Base-by-base conservation (phyloP, 192 early-diverging fungal genomes). In the Backusella morwellensis region DNA sequence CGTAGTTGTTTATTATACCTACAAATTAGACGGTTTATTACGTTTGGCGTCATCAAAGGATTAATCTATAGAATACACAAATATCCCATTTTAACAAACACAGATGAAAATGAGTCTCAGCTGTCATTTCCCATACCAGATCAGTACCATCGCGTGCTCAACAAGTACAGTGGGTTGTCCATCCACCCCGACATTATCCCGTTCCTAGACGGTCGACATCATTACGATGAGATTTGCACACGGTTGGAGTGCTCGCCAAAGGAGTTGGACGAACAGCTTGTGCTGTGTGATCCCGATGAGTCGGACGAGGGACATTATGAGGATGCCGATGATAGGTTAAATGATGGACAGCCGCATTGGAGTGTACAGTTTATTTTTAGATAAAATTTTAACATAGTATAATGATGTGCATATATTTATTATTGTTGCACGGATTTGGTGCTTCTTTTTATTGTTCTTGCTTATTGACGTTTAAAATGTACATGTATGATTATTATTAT, bases 11-110 rank as follows among this genome's bases (percentile, higher is more conserved):
- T 32, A 32, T 3, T 40, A 40, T 40, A 3, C 38, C 38, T 32
- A 29, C 15, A 14, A 12, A 32, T 7, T 73, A 95, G 97, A 32
- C 90, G 97, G 17, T 93, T 99, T 69, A 89, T 99, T 15, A 86
- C 95, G 0, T 99, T 95, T 89, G 98, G 97, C 3, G 88, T 96
- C 0, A 87, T 97, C 73, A 92, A 98, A 71, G 85, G 87, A 1
- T 87, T 98, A 72, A 73, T 99, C 8, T 90, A 92, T 67, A 89
- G 98, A 2, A 91, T 99, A 19, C 93, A 98, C 79, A 96, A 94
- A 80, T 98, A 96, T 79, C 98, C 98, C 4, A 88, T 90, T 6
- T 21, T 91, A 38, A 74, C 82, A 12, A 82, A 54, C 63, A 21
- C 56, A 17, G 34, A 72, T 56, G 32, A 26, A 32, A 75, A 42